phyloP scores from a whole-genome alignment of 2,329 filamentous ascomycete species.

The Fusarium coicis region DNA sequence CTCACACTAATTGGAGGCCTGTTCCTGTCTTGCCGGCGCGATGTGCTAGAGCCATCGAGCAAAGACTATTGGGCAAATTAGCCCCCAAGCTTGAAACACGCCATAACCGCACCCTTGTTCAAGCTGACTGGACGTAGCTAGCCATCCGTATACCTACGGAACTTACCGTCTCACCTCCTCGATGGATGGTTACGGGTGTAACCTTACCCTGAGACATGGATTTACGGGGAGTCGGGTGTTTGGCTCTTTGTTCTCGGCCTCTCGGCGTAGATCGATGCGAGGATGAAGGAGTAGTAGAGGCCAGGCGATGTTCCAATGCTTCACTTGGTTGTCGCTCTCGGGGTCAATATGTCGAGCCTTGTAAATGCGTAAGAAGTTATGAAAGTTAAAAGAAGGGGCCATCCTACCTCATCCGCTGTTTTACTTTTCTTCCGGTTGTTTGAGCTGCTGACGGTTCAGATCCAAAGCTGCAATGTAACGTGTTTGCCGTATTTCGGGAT shows the following conservation, averaged over 20 bases:
- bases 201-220: not conserved
- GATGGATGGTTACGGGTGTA: not conserved
- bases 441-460: accelerated
- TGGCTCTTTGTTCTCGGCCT: not conserved
- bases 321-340: too few species aligned
- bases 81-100: not conserved
- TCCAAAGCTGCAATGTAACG: too few species aligned
- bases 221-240: not conserved
- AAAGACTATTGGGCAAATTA: not conserved
- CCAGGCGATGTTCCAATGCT: accelerated
- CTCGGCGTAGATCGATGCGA: not conserved
- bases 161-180: not conserved
- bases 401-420: accelerated
- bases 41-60: not conserved
- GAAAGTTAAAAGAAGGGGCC: accelerated
- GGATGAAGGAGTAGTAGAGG: accelerated
- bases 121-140: not conserved
- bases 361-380: accelerated
- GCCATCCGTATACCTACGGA: not conserved
- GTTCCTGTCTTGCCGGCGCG: not conserved
- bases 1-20: not conserved
- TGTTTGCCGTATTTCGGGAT: too few species aligned
- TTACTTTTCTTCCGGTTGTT: accelerated
- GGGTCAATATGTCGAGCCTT: accelerated
- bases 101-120: not conserved